phyloP scores from a whole-genome alignment of 2,329 filamentous ascomycete genomes.

The Monilinia fructicola region DNA sequence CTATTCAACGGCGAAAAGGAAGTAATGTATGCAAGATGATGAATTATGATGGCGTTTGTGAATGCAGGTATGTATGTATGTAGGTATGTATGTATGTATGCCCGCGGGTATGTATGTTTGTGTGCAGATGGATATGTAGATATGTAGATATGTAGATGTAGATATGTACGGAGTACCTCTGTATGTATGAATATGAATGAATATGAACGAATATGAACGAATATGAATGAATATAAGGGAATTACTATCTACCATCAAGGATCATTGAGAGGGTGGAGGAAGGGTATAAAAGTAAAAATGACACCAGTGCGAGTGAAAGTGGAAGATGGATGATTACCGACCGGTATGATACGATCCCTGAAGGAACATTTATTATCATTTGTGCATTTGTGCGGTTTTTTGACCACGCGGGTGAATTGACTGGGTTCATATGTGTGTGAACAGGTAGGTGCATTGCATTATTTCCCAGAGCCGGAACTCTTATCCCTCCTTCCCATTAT shows the following conservation, averaged over 20 bases:
- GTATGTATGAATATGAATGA: no score
- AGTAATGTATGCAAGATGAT: constrained; percentile 15
- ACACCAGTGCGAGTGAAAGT: not conserved
- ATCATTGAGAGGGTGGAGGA: no score
- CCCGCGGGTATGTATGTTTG: no score
- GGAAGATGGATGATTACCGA: constrained; percentile 12
- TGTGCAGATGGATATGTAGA: no score
- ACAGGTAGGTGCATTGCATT: not conserved
- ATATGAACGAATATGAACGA: no score
- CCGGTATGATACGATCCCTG: constrained; percentile 20
- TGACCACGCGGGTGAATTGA: not conserved
- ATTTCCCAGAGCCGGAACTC: not conserved
- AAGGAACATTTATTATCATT: not conserved
- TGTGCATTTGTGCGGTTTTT: not conserved
- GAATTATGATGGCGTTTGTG: constrained; percentile 2
- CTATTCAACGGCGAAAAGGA: constrained; percentile 6
- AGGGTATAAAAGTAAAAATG: no score
- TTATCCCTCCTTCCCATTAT: not conserved
- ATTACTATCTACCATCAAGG: no score
- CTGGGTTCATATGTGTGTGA: not conserved
- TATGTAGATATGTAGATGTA: no score
- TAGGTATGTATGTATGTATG: no score
- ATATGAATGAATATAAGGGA: no score
- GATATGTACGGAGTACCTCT: no score
- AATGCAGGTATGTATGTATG: constrained; percentile 5